A percentile compares a stretch with the other conserved stretches of the same genome.
phyloP scores from a whole-genome alignment of 768 basidiomycete species.

The Pholiota molesta region DNA sequence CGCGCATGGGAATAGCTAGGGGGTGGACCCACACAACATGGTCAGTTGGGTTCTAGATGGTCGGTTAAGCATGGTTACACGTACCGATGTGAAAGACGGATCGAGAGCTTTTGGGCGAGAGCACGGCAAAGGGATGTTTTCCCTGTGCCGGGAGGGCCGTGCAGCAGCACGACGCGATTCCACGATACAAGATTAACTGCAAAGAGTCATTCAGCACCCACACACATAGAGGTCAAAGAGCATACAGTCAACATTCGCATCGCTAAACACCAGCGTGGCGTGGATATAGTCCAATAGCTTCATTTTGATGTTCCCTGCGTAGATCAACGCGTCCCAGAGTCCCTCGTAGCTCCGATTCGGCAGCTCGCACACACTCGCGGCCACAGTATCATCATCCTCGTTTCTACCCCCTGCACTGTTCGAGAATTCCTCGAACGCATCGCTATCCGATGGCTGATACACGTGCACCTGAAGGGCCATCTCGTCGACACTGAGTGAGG shows the following conservation, averaged over 20 bases:
- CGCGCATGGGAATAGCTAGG: constrained; percentile 85
- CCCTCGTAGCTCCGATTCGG: constrained; percentile 87
- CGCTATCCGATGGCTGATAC: constrained; percentile 76
- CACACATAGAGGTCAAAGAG: constrained; percentile 16
- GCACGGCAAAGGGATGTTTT: constrained; percentile 96
- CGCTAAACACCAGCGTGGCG: constrained; percentile 91
- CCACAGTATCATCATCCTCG: constrained; percentile 80
- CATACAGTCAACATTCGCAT: constrained; percentile 84
- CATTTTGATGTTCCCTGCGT: constrained; percentile 79
- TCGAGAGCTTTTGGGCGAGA: constrained; percentile 92
- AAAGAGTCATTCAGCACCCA: constrained; percentile 5
- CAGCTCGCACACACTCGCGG: constrained; percentile 88
- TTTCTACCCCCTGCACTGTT: constrained; percentile 52
- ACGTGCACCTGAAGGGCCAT: constrained; percentile 80
- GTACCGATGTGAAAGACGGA: constrained; percentile 84
- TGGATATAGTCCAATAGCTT: constrained; percentile 93
- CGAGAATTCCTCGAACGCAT: constrained; percentile 75
- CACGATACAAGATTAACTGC: constrained; percentile 90
- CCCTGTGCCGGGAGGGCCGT: constrained; percentile 97
- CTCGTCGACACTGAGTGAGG: constrained; percentile 56
- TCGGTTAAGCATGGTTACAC: constrained; percentile 20
- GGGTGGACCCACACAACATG: background rate
- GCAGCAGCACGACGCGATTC: constrained; percentile 93
- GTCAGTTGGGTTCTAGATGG: background rate
- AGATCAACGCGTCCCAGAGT: constrained; percentile 92